Base-by-base conservation (phyloP, 2,329 filamentous ascomycete genomes). In the Rhexocercosporidium sp. region DNA sequence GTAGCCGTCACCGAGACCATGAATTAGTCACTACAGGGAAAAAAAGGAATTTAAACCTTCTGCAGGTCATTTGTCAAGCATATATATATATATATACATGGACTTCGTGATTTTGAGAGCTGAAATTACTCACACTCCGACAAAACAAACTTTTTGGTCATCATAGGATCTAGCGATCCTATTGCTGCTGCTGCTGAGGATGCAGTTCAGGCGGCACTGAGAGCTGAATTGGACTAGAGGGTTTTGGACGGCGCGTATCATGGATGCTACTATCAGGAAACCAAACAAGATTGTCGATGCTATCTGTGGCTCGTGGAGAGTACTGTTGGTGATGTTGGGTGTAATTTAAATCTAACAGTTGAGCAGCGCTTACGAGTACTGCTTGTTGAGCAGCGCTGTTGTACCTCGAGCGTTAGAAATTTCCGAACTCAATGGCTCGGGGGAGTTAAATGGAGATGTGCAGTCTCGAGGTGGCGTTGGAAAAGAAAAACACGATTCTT, bases 181-280 rank as follows among this genome's bases (percentile, higher is more conserved):
- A 53, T 62, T 18, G 46, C 54, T 29, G 60, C 54, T n/a, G n/a
- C 60, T 0, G 46, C 53, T 14, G 46, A 49, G 16, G 60, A 62
- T 44, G 60, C 39, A 3, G n/a, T n/a, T n/a, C 46, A 25, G 25
- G 60, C 27, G 22, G n/a, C 41, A 2, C n/a, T 62, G 47, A 47
- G 31, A 27, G 34, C 16, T 14, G 44, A 41, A 9, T 9, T 62
- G n/a, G 46, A 27, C 3, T 62, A 47, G 60, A 39, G 34, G 39
- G 18, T 37, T 16, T 8, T 53, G 20, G 60, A 53, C 7, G 60
- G 46, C 3, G 60, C 31, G 16, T 31, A 62, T 41, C 29, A 54
- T 41, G 27, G 46, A 54, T 41, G 27, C 51, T 4, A 25, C 25
- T 2, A 37, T 39, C 22, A 54, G 20, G 11, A 37, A 8, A 9